Evolutionary conservation across 257 asterid species (phyloP).

Genomic region (Scutellaria minor): DNA sequence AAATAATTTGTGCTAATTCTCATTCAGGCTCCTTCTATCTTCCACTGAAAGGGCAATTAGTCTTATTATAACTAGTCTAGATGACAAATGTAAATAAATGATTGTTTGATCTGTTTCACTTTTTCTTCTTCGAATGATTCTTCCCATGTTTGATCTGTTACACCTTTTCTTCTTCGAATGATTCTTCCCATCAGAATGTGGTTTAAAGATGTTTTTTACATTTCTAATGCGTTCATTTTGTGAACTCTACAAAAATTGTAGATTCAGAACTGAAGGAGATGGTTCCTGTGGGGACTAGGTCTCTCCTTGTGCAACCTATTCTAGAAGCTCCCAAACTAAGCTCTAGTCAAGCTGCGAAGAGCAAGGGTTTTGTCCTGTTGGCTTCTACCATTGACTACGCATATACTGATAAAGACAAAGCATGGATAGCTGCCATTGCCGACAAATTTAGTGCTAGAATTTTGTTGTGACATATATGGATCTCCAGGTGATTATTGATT

Average conservation of each 20-base stretch:
- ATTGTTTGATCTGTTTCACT: neutral
- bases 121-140: conserved; percentile 9
- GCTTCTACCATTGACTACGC: conserved; percentile 77
- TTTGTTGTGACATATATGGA: conserved; percentile 27
- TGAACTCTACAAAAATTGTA: conserved; percentile 32
- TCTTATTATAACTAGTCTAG: conserved; percentile 8
- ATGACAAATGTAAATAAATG: neutral
- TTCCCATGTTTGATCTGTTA: neutral
- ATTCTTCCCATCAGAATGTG: conserved; percentile 12
- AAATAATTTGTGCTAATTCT: conserved; percentile 18
- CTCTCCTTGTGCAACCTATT: conserved; percentile 79
- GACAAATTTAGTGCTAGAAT: conserved; percentile 64
- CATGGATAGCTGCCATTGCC: conserved; percentile 80
- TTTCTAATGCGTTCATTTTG: conserved; percentile 16
- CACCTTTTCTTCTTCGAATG: neutral
- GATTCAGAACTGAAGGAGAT: conserved; percentile 65
- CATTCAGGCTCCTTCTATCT: neutral
- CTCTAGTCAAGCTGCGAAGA: conserved; percentile 41
- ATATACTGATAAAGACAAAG: conserved; percentile 64
- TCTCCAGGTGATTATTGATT: conserved; percentile 17
- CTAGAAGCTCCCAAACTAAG: conserved; percentile 34
- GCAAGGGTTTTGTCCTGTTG: conserved; percentile 68
- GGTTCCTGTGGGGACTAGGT: conserved; percentile 73
- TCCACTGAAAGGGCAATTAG: conserved; percentile 15
- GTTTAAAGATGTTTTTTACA: conserved; percentile 14